Evolutionary conservation across 805 yeast genomes (phyloP), one percentile per base, ranked within the genome.

Genomic region (Candida caryicola): DNA sequence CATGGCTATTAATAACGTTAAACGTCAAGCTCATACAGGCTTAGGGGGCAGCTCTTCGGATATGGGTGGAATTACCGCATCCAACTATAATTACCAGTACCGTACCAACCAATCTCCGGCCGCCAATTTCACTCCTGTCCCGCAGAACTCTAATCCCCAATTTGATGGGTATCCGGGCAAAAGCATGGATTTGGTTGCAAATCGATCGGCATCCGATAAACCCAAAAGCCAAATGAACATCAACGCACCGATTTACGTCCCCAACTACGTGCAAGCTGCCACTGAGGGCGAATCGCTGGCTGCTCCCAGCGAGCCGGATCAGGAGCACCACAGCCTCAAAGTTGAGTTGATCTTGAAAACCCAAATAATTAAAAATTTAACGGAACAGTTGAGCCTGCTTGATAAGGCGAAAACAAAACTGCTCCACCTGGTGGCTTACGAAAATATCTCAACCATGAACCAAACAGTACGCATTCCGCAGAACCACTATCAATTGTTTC

Each of bases 311-410:
- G 15, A 23, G n/a, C 19, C 18, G 18, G 41, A 40, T 18, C 42
- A 40, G 17, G 39, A 44, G 23, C 32, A 30, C 34, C 39, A 74
- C 32, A 59, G 64, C 37, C 55, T 76, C 39, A 72, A 70, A 46
- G 57, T 76, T 33, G 78, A 79, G 45, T 51, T 82, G 35, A 71
- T 71, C 40, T 60, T 81, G 35, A 82, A 81, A 52, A 79, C 81
- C 32, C 64, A 64, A 50, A 53, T 70, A 43, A 52, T 63, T 47
- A 51, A 59, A 40, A 55, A 60, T 43, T 51, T 69, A 48, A 55
- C 64, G 12, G 65, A 64, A 29, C 65, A 67, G 41, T 46, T 66
- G 30, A 52, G 50, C 31, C 33, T 47, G 15, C 34, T 49, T 29
- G 53, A 50, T 31, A 48, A 39, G 17, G n/a, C 37, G 13, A 41